Conservation (phyloP, 495 filamentous ascomycete genomes). For the Daldinia concentrica region DNA sequence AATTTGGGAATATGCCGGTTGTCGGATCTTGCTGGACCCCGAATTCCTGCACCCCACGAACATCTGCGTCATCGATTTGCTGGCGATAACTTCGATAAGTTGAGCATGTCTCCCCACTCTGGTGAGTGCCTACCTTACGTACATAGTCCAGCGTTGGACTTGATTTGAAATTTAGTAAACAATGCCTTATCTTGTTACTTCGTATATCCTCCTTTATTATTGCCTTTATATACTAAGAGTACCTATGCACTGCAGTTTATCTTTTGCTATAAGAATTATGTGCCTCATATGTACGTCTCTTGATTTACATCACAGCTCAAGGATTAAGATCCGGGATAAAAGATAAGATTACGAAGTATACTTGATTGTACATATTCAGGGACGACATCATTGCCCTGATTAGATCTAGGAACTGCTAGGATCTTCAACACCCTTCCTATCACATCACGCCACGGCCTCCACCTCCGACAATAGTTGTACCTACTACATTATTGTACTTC, state of each 20-base stretch:
- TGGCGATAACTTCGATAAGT: slow-evolving; percentile 19
- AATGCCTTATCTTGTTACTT: not conserved
- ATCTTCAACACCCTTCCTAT: not conserved
- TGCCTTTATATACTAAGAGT: no score
- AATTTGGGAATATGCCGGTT: not conserved
- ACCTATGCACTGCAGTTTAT: not conserved
- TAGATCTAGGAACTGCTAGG: not conserved
- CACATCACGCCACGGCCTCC: not conserved
- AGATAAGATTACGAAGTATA: slow-evolving; percentile 29
- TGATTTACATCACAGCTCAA: not conserved
- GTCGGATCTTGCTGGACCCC: not conserved
- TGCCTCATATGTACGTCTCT: not conserved
- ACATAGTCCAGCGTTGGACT: not conserved
- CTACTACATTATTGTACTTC: not conserved
- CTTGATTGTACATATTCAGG: not conserved
- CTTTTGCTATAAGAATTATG: not conserved
- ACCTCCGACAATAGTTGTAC: not conserved
- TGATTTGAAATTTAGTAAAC: not conserved
- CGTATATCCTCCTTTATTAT: not conserved
- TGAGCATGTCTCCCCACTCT: slow-evolving; percentile 2
- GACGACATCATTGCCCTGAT: not conserved
- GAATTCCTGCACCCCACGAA: slow-evolving; percentile 19
- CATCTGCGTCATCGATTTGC: slow-evolving; percentile 34
- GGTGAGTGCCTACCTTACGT: not conserved
- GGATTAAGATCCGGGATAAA: not conserved